Evolutionary conservation across 2,329 filamentous ascomycete species (phyloP), one percentile per base, ranked within the genome.

Genomic region (Dendryphion nanum): DNA sequence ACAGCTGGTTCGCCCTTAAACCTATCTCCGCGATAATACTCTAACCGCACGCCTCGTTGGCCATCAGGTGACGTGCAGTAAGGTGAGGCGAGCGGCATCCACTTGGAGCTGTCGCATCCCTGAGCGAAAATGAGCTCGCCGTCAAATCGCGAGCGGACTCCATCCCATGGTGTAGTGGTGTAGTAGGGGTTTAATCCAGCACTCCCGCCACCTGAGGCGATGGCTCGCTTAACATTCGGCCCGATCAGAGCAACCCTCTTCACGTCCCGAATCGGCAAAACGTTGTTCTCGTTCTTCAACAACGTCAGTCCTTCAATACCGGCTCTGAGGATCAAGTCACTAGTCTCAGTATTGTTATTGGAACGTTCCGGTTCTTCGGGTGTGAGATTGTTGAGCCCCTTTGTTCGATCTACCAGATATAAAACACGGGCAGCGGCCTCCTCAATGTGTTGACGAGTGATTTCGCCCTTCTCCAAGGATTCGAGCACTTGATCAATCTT

Each of bases 131-230:
- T 66, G 5, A 85, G 70, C 30, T 81, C 73, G 20, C 76, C 71
- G 33, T 77, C 66, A 2, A 79, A 71, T 1, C 72, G 68, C 18
- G 70, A 68, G 26, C 68, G 73, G 42, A 85, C 82, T 50, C 81
- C 82, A 30, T 83, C 79, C 35, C 81, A 71, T 0, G 82, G 82
- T 7, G 82, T 71, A 2, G 79, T 82, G 47, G 72, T 81, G 60
- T 85, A 85, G 61, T 85, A 85, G 0, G 82, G 80, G 55, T 84
- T 84, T 33, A 85, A 65, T 45, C 78, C 82, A 14, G 82, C 82
- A 52, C 81, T 85, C 34, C 82, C 82, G 28, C 82, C 82, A 34
- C 82, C 82, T 13, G 78, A 79, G n/a, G 79, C 81, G 46, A 85
- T 83, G 1, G 81, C 77, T 38, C 80, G 70, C 56, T 83, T 82